Base-by-base conservation (phyloP, 1,284 basidiomycete genomes). In the Xanthoconium separans region DNA sequence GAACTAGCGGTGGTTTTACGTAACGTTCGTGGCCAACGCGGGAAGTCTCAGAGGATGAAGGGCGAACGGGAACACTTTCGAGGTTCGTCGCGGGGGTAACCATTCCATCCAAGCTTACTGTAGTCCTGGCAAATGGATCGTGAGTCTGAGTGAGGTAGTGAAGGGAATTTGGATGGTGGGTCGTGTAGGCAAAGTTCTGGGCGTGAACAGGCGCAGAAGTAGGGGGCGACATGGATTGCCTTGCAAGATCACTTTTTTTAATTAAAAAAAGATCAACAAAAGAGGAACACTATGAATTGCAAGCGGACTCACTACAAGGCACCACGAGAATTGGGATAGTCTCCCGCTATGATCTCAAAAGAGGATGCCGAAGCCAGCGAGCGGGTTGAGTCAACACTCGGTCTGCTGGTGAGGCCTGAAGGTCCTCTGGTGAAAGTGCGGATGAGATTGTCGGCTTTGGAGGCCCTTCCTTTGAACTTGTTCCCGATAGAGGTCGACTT, bases 321-420 rank as follows among this genome's bases (percentile, higher is more conserved):
- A 58, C 80, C 77, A 50, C 78, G 77, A 50, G 78, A 71, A 60
- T 75, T 74, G 6, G 78, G 75, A 37, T 76, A 71, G 54, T 75
- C 73, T 10, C 79, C 81, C 36, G 77, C 75, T 10, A 76, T 72
- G 24, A 78, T 78, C 51, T 89, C 87, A 45, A 85, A 78, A 1
- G 85, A 87, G 49, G 84, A 85, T 39, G 74, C 71, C 46, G 75
- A 77, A 36, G 71, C 61, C 50, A 77, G 73, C 18, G 84, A 84
- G 56, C 77, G 76, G 53, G 68, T 66, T 12, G 86, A 90, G 46
- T 90, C 87, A 46, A 69, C 72, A 60, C 87, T 90, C 10, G 82
- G 83, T 53, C 85, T 76, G 45, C 74, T 64, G n/a, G 71, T 65
- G 51, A 66, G 70, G 54, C 27, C 27, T 6, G 73, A 77, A 22